Evolutionary conservation across 2,329 filamentous ascomycete genomes (phyloP), one percentile per base, ranked within the genome.

Genomic region (Dactylellina cionopaga): DNA sequence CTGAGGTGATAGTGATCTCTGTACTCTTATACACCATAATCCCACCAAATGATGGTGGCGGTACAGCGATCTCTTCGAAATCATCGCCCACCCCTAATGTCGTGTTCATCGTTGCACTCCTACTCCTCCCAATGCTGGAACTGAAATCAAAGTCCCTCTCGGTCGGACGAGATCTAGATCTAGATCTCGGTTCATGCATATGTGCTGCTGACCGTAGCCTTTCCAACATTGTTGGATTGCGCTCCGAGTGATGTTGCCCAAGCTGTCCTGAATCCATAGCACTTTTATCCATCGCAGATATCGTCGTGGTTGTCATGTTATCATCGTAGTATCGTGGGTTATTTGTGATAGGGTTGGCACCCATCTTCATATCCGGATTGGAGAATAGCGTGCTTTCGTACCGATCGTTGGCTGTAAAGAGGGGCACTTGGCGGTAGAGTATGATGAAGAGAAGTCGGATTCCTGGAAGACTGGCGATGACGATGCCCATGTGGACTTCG

Each of bases 21-120:
- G 68, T 72, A 35, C 54, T 72, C 29, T 72, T 72, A 24, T 72
- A 72, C 10, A 72, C 59, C 25, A 72, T 19, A n/a, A 65, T 59
- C 1, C 68, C 68, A 7, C 68, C 68, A 43, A 72, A 65, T 2
- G 44, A 54, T 5, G 58, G 68, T 9, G 68, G 59, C 9, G 68
- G 68, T 6, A 72, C 59, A 5, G 68, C 59, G 7, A 72, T 64
- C 19, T 72, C 68, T 35, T 72, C 68, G 43, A 72, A 65, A 5
- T 65, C 68, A 22, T 64, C 68, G 11, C 68, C 68, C 5, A 27
- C 39, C 7, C 63, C 63, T 17, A 68, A 35, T 19, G 63, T 63
- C 10, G 49, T 52, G 25, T 51, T 49, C 25, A 64, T 33, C 11
- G 62, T 66, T 3, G 62, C 29, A 37, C 51, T 56, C 19, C 62